These are phyloP conservation scores for Marasmius oreades DNA, from an alignment of 1,284 basidiomycete species.

Conservation along the genomic window DNA sequence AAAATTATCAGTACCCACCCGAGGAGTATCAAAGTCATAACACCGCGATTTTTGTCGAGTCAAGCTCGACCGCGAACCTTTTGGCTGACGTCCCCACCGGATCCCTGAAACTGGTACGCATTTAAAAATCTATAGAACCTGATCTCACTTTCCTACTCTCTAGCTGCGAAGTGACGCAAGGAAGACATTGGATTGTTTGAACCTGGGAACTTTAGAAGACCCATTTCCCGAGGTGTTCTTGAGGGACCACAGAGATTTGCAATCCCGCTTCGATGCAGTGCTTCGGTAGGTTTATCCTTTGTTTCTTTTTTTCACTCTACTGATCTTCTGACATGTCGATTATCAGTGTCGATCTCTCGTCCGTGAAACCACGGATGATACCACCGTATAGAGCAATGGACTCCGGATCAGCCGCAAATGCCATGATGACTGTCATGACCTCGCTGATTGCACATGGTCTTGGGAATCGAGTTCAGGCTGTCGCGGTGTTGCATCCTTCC, in stretches of 20 bases:
- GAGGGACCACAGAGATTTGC: conserved; percentile 59
- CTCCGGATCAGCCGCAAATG: conserved; percentile 53
- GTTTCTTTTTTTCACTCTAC: background rate
- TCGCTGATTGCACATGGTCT: conserved; percentile 64
- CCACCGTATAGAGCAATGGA: conserved; percentile 53
- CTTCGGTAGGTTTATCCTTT: conserved; percentile 46
- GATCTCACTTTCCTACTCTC: background rate
- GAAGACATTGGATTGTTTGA: conserved; percentile 63
- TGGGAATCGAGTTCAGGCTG: conserved; percentile 60
- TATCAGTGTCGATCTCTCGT: conserved; percentile 62
- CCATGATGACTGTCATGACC: conserved; percentile 53
- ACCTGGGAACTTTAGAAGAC: conserved; percentile 48
- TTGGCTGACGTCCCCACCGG: conserved; percentile 73
- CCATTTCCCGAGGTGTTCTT: conserved; percentile 78
- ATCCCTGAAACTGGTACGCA: conserved; percentile 64
- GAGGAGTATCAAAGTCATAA: conserved; percentile 51
- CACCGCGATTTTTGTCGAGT: conserved; percentile 74
- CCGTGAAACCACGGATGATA: conserved; percentile 41
- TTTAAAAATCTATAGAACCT: background rate
- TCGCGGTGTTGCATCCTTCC: conserved; percentile 54
- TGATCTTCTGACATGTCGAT: conserved; percentile 8
- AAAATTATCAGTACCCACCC: conserved; percentile 43
- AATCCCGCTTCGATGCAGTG: conserved; percentile 63
- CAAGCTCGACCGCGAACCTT: conserved; percentile 77
- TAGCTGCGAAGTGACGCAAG: conserved; percentile 78